A percentile compares a stretch with the other conserved stretches of the same genome.
Conservation (phyloP, 139 green algal genomes). For the Medakamo hakoo region DNA sequence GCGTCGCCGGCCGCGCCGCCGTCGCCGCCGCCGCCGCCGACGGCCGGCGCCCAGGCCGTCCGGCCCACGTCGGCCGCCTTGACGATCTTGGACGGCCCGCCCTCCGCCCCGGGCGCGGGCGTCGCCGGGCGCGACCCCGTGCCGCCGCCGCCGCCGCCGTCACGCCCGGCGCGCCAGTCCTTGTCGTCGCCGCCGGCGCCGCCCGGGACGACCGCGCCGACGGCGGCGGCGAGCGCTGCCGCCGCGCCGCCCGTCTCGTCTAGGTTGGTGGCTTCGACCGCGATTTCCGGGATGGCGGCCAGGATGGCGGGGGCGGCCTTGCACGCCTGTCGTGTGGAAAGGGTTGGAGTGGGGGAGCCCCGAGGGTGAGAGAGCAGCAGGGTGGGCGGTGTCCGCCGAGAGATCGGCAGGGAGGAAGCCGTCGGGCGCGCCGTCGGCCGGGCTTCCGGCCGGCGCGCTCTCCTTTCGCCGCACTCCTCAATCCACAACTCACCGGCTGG, state of each 20-base stretch:
- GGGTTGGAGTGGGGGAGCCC: not conserved
- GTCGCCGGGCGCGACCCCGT: not conserved
- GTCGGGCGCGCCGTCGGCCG: not conserved
- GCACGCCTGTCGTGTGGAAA: too few species aligned
- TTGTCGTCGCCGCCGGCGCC: too few species aligned
- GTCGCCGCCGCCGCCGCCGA: slow-evolving; percentile 14
- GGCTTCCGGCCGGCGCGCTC: too few species aligned
- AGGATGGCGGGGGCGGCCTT: slow-evolving; percentile 41
- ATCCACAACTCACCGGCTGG: slow-evolving; percentile 3
- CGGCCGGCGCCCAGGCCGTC: slow-evolving; percentile 43
- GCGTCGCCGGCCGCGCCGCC: slow-evolving; percentile 4
- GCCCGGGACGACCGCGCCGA: slow-evolving; percentile 26
- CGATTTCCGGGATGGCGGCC: slow-evolving; percentile 40
- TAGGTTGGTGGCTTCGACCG: slow-evolving; percentile 35
- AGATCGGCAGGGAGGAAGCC: not conserved
- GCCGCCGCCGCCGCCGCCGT: not conserved
- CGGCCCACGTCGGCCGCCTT: slow-evolving; percentile 48
- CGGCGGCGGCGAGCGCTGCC: slow-evolving; percentile 23
- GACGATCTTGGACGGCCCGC: slow-evolving; percentile 32
- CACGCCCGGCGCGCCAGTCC: slow-evolving; percentile 42
- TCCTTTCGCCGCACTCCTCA: not conserved
- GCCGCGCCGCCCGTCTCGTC: slow-evolving; percentile 18
- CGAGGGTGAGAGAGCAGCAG: too few species aligned
- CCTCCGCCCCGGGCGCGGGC: slow-evolving; percentile 6
- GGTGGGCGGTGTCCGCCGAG: not conserved